Base-by-base conservation (phyloP, 2,329 filamentous ascomycete species). In the Kalmusia sp. region DNA sequence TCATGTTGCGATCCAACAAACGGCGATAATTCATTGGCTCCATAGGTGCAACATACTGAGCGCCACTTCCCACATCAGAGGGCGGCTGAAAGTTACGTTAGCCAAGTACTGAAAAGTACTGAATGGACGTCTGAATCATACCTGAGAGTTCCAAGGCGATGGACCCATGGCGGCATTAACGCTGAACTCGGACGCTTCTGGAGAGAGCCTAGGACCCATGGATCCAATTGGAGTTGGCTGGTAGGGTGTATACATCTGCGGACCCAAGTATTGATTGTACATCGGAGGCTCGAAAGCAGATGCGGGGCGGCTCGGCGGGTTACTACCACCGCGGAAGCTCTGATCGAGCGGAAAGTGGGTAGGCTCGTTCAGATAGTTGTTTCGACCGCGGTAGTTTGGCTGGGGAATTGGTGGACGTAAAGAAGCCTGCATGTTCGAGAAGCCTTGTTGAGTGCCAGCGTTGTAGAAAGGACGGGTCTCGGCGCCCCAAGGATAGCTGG, bases 21-120 rank as follows among this genome's bases (percentile, higher is more conserved):
- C 93, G 92, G 55, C 95, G 92, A 70, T 98, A 99, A 76, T 99
- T 98, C 67, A 98, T 84, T 9, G 93, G 95, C 76, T 99, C 95
- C 6, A 90, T 90, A 3, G 92, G 89, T 9, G 90, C 88, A 24
- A 97, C 79, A 71, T 96, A 97, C 1, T 91, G 95, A 22, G 64
- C 44, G 40, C 31, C 45, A 17, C 34, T 54, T 28, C 63, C 63
- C 22, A 58, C 52, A 38, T 72, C 70, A 27, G 58, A 66, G 12
- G 64, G 51, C 15, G 65, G 57, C 70, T 74, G 24, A 19, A 22
- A 27, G 21, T 28, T 7, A 22, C 27, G 17, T 65, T 6, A 66
- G 54, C 39, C n/a, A 14, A 21, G 3, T 4, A 4, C 15, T 19
- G 3, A 5, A 9, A 14, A 4, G 6, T 17, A 8, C 25, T 28